These are phyloP conservation scores for Tolypocladium album DNA, from an alignment of 2,329 filamentous ascomycete species.

Conservation along the genomic window DNA sequence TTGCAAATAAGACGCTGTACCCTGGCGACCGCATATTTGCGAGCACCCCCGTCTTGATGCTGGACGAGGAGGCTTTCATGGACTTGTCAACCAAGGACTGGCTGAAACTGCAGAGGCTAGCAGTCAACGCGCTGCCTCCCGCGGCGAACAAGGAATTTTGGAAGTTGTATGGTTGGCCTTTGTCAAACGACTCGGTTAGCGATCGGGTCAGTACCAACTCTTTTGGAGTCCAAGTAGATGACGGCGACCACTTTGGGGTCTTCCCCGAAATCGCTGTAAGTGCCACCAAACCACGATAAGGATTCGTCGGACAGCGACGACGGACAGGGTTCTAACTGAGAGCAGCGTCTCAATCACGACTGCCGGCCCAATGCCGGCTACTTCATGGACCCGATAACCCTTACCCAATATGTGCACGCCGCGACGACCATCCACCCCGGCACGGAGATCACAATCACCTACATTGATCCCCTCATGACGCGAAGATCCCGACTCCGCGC, in stretches of 20 bases:
- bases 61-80: conserved; percentile 1
- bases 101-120: not conserved
- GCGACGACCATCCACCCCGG: conserved; percentile 27
- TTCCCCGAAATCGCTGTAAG: conserved; percentile 8
- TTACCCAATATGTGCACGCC: conserved; percentile 28
- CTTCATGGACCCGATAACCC: conserved; percentile 25
- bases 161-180: conserved; percentile 1
- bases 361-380: conserved; percentile 34
- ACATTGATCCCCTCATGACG: conserved; percentile 23
- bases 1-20: conserved; percentile 12
- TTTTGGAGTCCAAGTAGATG: conserved; percentile 1
- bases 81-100: not conserved
- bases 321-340: no score
- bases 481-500: conserved; percentile 14
- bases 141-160: conserved; percentile 2
- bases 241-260: not conserved
- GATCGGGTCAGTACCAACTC: conserved; percentile 7
- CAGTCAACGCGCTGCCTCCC: conserved; percentile 3
- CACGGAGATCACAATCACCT: conserved; percentile 32
- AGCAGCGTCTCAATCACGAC: conserved; percentile 33
- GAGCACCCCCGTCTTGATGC: conserved; percentile 5
- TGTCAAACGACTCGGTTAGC: not conserved
- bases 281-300: not conserved
- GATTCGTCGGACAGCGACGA: not conserved
- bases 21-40: conserved; percentile 10